Base-by-base conservation (phyloP, 805 yeast genomes). In the Pichia membranifaciens region DNA sequence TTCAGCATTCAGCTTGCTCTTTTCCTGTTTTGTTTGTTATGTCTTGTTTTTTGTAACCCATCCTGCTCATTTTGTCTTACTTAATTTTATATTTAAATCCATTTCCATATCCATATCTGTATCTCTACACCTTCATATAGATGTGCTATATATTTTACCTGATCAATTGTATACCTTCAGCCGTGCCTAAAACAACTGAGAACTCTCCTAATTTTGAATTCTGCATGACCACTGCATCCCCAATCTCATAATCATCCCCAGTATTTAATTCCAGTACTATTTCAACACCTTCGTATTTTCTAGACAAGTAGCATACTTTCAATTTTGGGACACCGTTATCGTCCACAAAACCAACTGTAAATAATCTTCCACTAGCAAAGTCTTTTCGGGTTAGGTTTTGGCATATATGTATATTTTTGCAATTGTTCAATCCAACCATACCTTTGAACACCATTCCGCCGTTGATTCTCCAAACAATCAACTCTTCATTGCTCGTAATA, bases 401-500 rank as follows among this genome's bases (percentile, higher is more conserved):
- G 37, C 49, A 46, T 4, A 41, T 5, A 3, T 16, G 23, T 15
- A 46, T 15, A 37, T n/a, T 18, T 12, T 25, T 22, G 16, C 32
- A 21, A 17, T 20, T 9, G 9, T 10, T 25, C 23, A 15, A 8
- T 1, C 34, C 45, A 12, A 36, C n/a, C 9, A 16, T 8, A 2
- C 13, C 18, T 16, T 18, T 38, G 34, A 28, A 37, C 4, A 44
- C 43, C 9, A 16, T 17, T 12, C 22, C 42, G 4, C 45, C 41
- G 44, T 50, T 47, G 7, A 44, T 18, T 16, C 39, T 47, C 40
- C 44, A 50, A 1, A 50, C 40, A 8, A 77, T 66, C 4, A 59
- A 39, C 7, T 71, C 71, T 1, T 87, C 87, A 57, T 83, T 82
- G 17, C 82, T 58, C 9, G 79, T 79, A 56, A 61, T 75, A 0